Conservation (phyloP, 176 grass and related monocot genomes). For the Carex cristatella region DNA sequence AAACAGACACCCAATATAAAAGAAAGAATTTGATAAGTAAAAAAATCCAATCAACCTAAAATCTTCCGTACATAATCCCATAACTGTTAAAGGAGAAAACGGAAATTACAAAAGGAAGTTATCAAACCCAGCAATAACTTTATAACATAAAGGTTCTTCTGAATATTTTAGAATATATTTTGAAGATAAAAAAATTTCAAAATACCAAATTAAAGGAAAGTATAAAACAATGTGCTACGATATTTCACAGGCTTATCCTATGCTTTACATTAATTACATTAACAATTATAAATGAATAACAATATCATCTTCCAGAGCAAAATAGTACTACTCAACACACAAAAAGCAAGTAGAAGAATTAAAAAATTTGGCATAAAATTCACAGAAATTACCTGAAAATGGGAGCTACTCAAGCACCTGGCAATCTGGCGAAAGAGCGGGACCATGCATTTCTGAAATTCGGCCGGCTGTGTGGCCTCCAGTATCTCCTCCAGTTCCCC, state of each 20-base stretch:
- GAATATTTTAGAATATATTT: no score
- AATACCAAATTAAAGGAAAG: no score
- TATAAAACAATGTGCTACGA: no score
- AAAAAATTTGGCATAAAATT: not conserved
- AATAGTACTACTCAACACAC: not conserved
- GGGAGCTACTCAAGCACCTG: constrained; percentile 62
- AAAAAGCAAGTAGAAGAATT: not conserved
- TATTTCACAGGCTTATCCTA: no score
- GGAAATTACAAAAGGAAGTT: not conserved
- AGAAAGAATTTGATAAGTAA: not conserved
- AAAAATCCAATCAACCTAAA: not conserved
- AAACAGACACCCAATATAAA: not conserved
- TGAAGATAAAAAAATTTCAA: no score
- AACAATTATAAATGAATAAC: no score
- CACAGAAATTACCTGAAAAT: constrained; percentile 70
- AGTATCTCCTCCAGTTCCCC: constrained; percentile 81
- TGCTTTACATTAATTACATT: no score
- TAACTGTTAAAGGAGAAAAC: not conserved
- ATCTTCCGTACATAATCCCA: not conserved
- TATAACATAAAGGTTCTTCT: not conserved
- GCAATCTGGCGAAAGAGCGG: constrained; percentile 74
- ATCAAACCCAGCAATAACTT: not conserved
- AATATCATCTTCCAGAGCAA: not conserved
- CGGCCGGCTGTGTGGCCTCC: constrained; percentile 65
- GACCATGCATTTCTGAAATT: constrained; percentile 94